Evolutionary conservation across 2,329 filamentous ascomycete genomes (phyloP).

Genomic region (Pseudocercospora macadamiae): DNA sequence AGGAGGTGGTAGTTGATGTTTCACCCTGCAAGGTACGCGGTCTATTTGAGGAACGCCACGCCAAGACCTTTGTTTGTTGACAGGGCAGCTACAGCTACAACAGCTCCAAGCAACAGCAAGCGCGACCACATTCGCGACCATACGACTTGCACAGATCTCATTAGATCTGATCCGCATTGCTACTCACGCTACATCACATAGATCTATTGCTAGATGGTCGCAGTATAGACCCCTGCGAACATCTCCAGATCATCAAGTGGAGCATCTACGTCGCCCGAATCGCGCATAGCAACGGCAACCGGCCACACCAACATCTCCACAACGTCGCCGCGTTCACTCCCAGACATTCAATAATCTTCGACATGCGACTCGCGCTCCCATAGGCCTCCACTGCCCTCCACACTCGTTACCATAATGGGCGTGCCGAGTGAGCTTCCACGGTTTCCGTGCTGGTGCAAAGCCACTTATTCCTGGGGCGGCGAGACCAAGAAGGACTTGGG

Average conservation of each 20-base stretch:
- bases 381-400: constrained; percentile 4
- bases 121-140: background rate
- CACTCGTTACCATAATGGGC: constrained; percentile 19
- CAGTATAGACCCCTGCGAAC: background rate
- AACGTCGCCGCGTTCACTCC: constrained; percentile 1
- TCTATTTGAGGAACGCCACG: background rate
- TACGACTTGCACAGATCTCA: background rate
- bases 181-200: background rate
- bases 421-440: constrained; percentile 28
- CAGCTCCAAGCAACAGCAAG: no score
- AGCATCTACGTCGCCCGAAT: background rate
- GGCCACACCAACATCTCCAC: constrained; percentile 1
- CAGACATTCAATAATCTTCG: constrained; percentile 10
- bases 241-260: background rate
- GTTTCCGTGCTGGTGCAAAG: constrained; percentile 46
- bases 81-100: background rate
- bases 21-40: background rate
- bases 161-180: background rate
- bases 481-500: constrained; percentile 88
- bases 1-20: background rate
- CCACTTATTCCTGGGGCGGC: constrained; percentile 46
- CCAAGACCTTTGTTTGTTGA: background rate
- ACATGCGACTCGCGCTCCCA: constrained; percentile 10
- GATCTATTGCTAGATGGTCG: background rate
- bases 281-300: constrained; percentile 8